phyloP scores from a whole-genome alignment of 176 grass and related monocot species.

The Oropetium thomaeum region DNA sequence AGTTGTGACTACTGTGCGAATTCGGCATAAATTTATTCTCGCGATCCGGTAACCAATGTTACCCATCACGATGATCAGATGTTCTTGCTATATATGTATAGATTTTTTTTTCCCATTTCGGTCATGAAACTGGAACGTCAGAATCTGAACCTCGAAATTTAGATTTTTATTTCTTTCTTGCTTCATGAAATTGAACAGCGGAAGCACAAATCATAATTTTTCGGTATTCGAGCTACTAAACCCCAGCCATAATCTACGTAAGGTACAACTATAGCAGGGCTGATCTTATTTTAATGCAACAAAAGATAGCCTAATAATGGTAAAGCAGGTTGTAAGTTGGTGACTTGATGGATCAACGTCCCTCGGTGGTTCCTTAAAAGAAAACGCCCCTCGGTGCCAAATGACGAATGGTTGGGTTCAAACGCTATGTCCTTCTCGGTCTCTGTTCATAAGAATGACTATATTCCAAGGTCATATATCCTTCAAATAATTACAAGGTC shows the following conservation, averaged over 20 bases:
- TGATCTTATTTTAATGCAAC: not conserved
- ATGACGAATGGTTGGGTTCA: not conserved
- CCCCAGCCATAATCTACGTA: not conserved
- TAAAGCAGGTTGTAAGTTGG: not conserved
- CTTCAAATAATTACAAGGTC: no score
- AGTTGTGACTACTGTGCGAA: not conserved
- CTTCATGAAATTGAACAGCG: not conserved
- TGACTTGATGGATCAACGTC: slow-evolving; percentile 39
- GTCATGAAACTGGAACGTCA: no score
- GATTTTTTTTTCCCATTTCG: no score
- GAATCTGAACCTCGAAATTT: not conserved
- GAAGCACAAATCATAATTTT: not conserved
- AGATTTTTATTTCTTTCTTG: no score
- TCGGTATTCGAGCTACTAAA: not conserved
- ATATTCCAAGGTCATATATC: no score
- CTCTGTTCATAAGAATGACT: no score
- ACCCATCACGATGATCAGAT: no score
- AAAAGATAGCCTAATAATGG: slow-evolving; percentile 16
- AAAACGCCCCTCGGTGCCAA: slow-evolving; percentile 9
- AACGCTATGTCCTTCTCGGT: no score
- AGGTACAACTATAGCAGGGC: not conserved
- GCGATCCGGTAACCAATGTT: not conserved
- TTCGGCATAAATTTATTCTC: not conserved
- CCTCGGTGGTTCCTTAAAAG: no score
- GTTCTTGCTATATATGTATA: not conserved